Conservation (phyloP, 108 stramenopile genomes). For the Cafeteria roenbergensis region DNA sequence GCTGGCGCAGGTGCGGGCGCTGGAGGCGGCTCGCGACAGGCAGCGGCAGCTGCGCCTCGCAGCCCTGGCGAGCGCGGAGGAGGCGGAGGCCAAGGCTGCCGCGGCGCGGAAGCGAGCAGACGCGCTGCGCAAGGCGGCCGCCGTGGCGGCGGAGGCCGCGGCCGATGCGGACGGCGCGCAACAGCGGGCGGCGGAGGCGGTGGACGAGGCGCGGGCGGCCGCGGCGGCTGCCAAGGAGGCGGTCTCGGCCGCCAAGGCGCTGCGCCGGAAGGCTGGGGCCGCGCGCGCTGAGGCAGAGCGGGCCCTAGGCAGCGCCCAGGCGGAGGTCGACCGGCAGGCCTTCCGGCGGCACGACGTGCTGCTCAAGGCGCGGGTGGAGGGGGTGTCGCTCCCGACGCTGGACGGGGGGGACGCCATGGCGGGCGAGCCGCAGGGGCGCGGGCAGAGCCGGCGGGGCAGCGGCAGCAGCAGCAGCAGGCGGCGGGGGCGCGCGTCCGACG, state of each 20-base stretch:
- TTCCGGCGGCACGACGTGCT: conserved; percentile 65
- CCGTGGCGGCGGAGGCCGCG: not conserved
- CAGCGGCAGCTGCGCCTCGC: not conserved
- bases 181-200: not conserved
- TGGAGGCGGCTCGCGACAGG: not conserved
- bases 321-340: conserved; percentile 13
- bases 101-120: no score
- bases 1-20: not conserved
- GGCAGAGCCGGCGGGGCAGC: no score
- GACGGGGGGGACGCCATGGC: conserved; percentile 1
- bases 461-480: no score
- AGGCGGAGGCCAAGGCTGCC: no score
- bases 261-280: conserved; percentile 49
- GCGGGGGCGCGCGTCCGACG: not conserved
- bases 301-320: conserved; percentile 51
- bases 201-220: conserved; percentile 28
- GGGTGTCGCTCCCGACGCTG: conserved; percentile 60
- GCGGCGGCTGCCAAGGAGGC: conserved; percentile 54
- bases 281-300: conserved; percentile 49
- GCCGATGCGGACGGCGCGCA: not conserved
- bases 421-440: no score
- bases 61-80: not conserved
- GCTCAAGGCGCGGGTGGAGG: conserved; percentile 68
- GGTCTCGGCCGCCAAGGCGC: conserved; percentile 49
- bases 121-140: not conserved